Evolutionary conservation across 2,329 filamentous ascomycete genomes (phyloP).

Genomic region (Atkinsonella texensis): DNA sequence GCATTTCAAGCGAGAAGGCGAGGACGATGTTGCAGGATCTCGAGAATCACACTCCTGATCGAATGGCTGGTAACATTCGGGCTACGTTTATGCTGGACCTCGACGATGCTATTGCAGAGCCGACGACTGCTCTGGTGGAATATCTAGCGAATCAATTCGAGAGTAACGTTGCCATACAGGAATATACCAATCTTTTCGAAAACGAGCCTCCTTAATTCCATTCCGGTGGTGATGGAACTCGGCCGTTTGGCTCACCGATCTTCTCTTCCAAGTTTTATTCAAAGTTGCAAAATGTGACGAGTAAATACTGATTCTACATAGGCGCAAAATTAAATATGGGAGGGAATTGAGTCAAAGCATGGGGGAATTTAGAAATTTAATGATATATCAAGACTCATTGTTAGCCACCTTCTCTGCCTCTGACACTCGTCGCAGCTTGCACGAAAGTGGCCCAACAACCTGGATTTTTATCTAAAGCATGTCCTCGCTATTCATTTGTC

Average conservation of each 20-base stretch:
- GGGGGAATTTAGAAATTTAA: no score
- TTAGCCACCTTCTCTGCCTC: no score
- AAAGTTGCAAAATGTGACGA: no score
- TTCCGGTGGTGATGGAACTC: background rate
- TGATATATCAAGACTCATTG: no score
- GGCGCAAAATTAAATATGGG: no score
- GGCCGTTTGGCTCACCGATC: background rate
- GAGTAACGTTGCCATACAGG: conserved; percentile 21
- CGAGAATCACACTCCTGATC: conserved; percentile 12
- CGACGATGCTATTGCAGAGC: conserved; percentile 22
- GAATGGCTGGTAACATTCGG: conserved; percentile 14
- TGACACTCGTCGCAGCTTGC: no score
- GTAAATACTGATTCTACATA: no score
- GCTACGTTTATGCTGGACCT: conserved; percentile 27
- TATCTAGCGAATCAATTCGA: conserved; percentile 22
- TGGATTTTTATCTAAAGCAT: no score
- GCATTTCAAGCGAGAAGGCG: conserved; percentile 18
- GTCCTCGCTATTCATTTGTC: no score
- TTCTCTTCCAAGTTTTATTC: background rate
- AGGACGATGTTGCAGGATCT: conserved; percentile 19
- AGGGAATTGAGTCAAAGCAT: no score
- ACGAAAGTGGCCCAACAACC: no score
- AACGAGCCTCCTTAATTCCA: background rate
- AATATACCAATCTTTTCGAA: conserved; percentile 17
- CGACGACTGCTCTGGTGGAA: conserved; percentile 21